Percentiles rank a stretch among this genome's conserved stretches.
Conservation (phyloP, 2,329 filamentous ascomycete genomes). For the Clarireedia monteithiana region DNA sequence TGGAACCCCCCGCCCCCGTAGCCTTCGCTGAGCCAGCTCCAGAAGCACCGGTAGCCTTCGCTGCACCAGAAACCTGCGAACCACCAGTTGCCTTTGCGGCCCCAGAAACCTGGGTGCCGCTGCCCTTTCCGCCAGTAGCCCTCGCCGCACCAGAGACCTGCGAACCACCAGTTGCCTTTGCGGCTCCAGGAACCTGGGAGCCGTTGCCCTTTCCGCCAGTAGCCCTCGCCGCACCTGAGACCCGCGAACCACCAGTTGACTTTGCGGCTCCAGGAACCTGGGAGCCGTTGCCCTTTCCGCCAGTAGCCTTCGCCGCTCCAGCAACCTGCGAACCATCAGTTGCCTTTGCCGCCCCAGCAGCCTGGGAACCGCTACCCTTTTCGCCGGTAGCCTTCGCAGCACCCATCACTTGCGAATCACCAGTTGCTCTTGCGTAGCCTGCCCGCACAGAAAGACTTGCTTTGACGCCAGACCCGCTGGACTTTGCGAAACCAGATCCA, state of each 20-base stretch:
- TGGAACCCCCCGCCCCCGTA: not conserved
- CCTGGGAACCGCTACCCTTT: not conserved
- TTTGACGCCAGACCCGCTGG: not conserved
- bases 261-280: too few species aligned
- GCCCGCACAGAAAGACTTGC: not conserved
- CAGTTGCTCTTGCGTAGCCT: not conserved
- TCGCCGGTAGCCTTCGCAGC: not conserved
- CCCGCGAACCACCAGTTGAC: not conserved
- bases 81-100: not conserved
- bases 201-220: not conserved
- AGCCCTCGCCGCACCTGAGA: too few species aligned
- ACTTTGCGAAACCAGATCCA: not conserved
- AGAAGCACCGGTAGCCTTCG: not conserved
- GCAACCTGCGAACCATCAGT: too few species aligned
- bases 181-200: not conserved
- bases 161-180: not conserved
- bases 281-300: not conserved
- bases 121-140: not conserved
- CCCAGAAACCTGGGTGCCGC: not conserved
- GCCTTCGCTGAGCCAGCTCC: not conserved
- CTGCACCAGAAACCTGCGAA: not conserved
- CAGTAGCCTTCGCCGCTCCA: not conserved
- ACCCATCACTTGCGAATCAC: not conserved
- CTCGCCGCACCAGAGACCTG: too few species aligned
- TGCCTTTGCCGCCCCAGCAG: not conserved